phyloP scores from a whole-genome alignment of 73 alveolate genomes.

The Blepharisma stoltei region DNA sequence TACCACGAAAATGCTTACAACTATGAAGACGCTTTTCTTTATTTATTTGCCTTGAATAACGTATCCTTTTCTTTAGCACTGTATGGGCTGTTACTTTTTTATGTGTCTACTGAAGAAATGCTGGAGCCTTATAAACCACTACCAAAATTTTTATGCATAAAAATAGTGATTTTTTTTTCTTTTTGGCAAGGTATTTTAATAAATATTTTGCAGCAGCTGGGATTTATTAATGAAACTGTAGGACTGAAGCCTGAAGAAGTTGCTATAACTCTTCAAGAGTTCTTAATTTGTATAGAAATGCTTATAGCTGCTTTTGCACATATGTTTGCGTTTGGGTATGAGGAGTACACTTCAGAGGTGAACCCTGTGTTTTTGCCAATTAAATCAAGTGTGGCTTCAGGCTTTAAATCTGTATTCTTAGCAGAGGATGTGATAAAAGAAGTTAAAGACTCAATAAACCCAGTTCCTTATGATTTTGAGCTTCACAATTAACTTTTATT shows the following conservation, averaged over 20 bases:
- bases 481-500: neutral
- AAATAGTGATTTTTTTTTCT: constrained; percentile 57
- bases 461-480: constrained; percentile 5
- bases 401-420: constrained; percentile 38
- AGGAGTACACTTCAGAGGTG: constrained; percentile 32
- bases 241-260: constrained; percentile 11
- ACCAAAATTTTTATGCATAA: constrained; percentile 63
- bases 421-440: constrained; percentile 55
- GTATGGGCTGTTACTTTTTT: constrained; percentile 57
- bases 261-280: constrained; percentile 15
- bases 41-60: constrained; percentile 50
- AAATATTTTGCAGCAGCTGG: constrained; percentile 26
- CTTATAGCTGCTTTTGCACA: constrained; percentile 49
- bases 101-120: constrained; percentile 65
- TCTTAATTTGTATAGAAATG: constrained; percentile 57
- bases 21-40: constrained; percentile 39
- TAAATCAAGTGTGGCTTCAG: constrained; percentile 11
- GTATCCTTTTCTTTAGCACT: constrained; percentile 50
- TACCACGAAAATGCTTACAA: constrained; percentile 51
- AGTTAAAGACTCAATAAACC: constrained; percentile 36
- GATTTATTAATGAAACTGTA: constrained; percentile 30
- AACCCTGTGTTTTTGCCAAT: neutral
- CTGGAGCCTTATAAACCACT: constrained; percentile 62
- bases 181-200: constrained; percentile 52
- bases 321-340: constrained; percentile 49